A percentile compares a stretch with the other conserved stretches of the same genome.
Evolutionary conservation across 2,329 filamentous ascomycete genomes (phyloP).

Genomic region (Fusarium devonianum): DNA sequence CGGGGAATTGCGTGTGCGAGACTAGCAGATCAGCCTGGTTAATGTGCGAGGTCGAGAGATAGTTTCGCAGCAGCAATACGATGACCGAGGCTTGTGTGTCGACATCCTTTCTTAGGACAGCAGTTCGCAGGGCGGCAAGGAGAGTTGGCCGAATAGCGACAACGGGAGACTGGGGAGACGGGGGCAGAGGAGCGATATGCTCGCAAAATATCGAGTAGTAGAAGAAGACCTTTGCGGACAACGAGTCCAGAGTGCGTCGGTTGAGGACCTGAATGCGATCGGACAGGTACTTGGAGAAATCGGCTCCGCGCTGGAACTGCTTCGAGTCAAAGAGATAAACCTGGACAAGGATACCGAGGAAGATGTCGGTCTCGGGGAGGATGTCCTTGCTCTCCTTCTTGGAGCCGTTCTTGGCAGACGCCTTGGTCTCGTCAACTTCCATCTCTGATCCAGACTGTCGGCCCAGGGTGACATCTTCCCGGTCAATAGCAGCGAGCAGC

Average conservation of each 20-base stretch:
- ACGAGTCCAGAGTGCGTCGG: slow-evolving; percentile 89
- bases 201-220: slow-evolving; percentile 97
- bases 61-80: slow-evolving; percentile 92
- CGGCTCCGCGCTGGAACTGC: slow-evolving; percentile 78
- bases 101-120: slow-evolving; percentile 95
- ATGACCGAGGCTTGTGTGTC: slow-evolving; percentile 98
- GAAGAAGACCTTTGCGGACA: slow-evolving; percentile 96
- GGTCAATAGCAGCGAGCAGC: slow-evolving; percentile 74
- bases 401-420: slow-evolving; percentile 57
- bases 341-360: slow-evolving; percentile 84
- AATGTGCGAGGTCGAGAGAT: slow-evolving; percentile 95
- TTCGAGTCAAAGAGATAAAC: slow-evolving; percentile 89
- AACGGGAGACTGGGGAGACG: slow-evolving; percentile 86
- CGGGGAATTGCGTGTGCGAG: slow-evolving; percentile 93
- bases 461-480: slow-evolving; percentile 69
- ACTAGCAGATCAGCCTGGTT: slow-evolving; percentile 95
- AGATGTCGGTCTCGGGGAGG: slow-evolving; percentile 87
- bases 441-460: slow-evolving; percentile 68
- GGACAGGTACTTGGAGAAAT: slow-evolving; percentile 84
- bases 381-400: slow-evolving; percentile 78
- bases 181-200: slow-evolving; percentile 84
- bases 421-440: slow-evolving; percentile 73
- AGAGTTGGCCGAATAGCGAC: slow-evolving; percentile 86
- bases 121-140: slow-evolving; percentile 86
- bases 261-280: slow-evolving; percentile 89